Evolutionary conservation across 2,329 filamentous ascomycete genomes (phyloP).

Genomic region (Ophiostoma himal-ulmi): DNA sequence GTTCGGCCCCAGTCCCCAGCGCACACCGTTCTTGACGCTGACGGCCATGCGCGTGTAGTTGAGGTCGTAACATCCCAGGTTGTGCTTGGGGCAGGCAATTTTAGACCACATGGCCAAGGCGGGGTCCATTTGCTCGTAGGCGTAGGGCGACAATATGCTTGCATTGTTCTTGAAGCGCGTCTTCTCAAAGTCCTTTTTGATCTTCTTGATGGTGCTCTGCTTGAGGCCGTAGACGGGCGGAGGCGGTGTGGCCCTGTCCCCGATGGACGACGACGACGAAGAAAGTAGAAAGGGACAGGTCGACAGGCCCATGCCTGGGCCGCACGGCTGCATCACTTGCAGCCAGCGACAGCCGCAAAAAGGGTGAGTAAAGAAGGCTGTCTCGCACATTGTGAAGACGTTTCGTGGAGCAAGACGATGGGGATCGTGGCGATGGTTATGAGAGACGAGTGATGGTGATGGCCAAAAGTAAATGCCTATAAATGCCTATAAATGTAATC

Average conservation of each 20-base stretch:
- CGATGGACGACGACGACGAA: slow-evolving; percentile 18
- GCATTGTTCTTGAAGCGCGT: neutral
- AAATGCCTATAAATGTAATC: neutral
- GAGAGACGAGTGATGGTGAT: neutral
- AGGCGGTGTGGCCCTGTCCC: slow-evolving; percentile 34
- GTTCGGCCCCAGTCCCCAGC: slow-evolving; percentile 44
- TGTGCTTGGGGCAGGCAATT: slow-evolving; percentile 41
- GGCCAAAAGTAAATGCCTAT: neutral
- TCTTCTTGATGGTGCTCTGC: neutral
- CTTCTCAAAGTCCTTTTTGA: slow-evolving; percentile 5
- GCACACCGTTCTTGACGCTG: slow-evolving; percentile 40
- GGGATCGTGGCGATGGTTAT: neutral
- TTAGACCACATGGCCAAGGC: slow-evolving; percentile 20
- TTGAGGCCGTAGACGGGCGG: slow-evolving; percentile 9
- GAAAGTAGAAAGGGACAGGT: slow-evolving; percentile 41
- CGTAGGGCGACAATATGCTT: slow-evolving; percentile 1
- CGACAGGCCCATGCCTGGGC: slow-evolving; percentile 45
- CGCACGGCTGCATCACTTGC: slow-evolving; percentile 43
- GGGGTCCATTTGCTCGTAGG: neutral
- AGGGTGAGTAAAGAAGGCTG: slow-evolving; percentile 45
- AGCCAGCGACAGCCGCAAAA: slow-evolving; percentile 50
- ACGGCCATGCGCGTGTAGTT: slow-evolving; percentile 45
- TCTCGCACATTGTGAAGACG: slow-evolving; percentile 40
- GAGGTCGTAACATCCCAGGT: slow-evolving; percentile 42
- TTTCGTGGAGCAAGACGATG: neutral